A percentile compares a stretch with the other conserved stretches of the same genome.
Conservation (phyloP, 345 rosid species). For the Trapa bicornis region DNA sequence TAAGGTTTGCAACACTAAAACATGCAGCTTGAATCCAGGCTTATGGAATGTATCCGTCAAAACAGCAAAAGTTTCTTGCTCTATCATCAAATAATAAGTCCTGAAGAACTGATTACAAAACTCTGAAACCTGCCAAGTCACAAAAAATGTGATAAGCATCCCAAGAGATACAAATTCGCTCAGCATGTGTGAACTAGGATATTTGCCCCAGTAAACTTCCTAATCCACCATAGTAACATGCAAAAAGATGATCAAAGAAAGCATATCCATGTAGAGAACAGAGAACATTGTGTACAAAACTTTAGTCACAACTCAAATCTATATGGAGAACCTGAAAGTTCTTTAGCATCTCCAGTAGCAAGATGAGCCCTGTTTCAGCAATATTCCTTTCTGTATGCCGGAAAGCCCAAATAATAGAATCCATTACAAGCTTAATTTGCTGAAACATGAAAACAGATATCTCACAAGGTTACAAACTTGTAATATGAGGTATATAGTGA, state of each 20-base stretch:
- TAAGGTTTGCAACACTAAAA: conserved; percentile 71
- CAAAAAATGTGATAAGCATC: conserved; percentile 12
- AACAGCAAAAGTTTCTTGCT: conserved; percentile 95
- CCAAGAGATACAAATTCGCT: neutral
- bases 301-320: neutral
- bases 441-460: neutral
- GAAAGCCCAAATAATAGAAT: conserved; percentile 98
- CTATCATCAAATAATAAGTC: conserved; percentile 52
- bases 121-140: conserved; percentile 33
- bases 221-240: neutral
- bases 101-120: conserved; percentile 83
- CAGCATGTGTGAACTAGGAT: neutral
- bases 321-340: conserved; percentile 59
- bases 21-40: conserved; percentile 98
- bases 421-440: conserved; percentile 99
- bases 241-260: neutral
- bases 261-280: neutral
- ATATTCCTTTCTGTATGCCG: conserved; percentile 99
- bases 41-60: conserved; percentile 94
- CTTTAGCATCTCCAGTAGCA: conserved; percentile 83
- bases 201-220: neutral
- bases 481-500: neutral
- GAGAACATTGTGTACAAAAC: neutral
- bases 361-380: conserved; percentile 93
- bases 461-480: neutral